A percentile compares a stretch with the other conserved stretches of the same genome.
These are phyloP conservation scores for Magnolia sinica DNA, from an alignment of 164 flowering plant genomes.

Conservation along the genomic window DNA sequence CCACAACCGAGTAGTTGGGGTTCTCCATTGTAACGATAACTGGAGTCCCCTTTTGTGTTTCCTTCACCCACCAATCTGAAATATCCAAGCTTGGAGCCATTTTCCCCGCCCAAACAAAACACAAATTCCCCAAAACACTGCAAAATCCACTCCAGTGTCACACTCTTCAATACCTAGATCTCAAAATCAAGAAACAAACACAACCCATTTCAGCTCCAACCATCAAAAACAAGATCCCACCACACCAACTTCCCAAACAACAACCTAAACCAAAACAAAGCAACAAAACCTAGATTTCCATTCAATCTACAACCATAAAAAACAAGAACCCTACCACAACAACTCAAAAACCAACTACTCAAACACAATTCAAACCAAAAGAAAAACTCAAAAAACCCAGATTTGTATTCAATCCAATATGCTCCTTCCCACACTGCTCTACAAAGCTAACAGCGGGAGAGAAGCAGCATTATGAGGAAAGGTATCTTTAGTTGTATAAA, in stretches of 20 bases:
- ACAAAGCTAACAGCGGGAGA: constrained; percentile 23
- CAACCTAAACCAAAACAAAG: constrained; percentile 27
- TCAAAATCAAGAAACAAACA: constrained; percentile 18
- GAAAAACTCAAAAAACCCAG: constrained; percentile 3
- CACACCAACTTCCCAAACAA: constrained; percentile 16
- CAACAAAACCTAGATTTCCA: constrained; percentile 37
- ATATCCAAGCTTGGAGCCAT: constrained; percentile 68
- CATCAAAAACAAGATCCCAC: constrained; percentile 9
- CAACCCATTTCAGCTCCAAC: constrained; percentile 24
- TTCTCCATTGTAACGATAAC: constrained; percentile 87
- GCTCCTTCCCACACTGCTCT: constrained; percentile 5
- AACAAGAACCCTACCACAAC: constrained; percentile 16
- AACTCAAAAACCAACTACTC: constrained; percentile 16
- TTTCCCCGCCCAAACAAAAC: not conserved
- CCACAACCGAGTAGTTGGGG: constrained; percentile 67
- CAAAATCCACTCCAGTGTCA: constrained; percentile 4
- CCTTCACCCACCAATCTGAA: constrained; percentile 55
- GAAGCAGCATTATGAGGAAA: constrained; percentile 43
- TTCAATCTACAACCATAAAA: constrained; percentile 10
- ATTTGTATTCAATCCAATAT: constrained; percentile 9
- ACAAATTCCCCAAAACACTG: not conserved
- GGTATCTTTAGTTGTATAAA: constrained; percentile 53
- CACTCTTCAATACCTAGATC: constrained; percentile 32
- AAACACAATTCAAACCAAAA: constrained; percentile 18
- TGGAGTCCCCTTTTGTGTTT: constrained; percentile 53